A percentile compares a stretch with the other conserved stretches of the same genome.
Evolutionary conservation across 1,284 basidiomycete genomes (phyloP).

Genomic region (Ceratobasidium sp.): DNA sequence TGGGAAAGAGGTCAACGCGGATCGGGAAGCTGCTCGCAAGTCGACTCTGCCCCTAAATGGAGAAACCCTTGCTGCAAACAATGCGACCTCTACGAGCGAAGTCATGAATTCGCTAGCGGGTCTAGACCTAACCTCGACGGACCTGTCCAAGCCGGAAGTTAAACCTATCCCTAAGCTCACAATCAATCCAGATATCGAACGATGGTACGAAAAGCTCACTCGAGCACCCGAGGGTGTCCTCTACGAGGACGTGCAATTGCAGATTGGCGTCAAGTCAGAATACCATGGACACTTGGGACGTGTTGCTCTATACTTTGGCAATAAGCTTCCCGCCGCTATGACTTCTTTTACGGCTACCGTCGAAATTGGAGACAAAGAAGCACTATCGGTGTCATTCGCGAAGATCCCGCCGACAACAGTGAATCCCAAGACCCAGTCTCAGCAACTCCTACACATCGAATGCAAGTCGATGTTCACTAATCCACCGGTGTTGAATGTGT

Average conservation of each 20-base stretch:
- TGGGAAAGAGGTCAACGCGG: slow-evolving; percentile 88
- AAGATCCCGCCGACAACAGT: slow-evolving; percentile 88
- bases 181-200: slow-evolving; percentile 74
- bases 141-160: slow-evolving; percentile 35
- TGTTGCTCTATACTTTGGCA: slow-evolving; percentile 92
- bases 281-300: slow-evolving; percentile 94
- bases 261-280: slow-evolving; percentile 95
- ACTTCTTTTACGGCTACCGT: slow-evolving; percentile 89
- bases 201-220: slow-evolving; percentile 88
- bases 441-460: slow-evolving; percentile 92
- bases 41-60: slow-evolving; percentile 50
- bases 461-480: slow-evolving; percentile 86
- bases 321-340: slow-evolving; percentile 88
- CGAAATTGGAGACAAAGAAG: slow-evolving; percentile 74
- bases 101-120: slow-evolving; percentile 82
- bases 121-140: slow-evolving; percentile 68
- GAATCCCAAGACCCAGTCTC: slow-evolving; percentile 83
- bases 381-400: slow-evolving; percentile 80
- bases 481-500: slow-evolving; percentile 84
- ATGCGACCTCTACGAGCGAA: slow-evolving; percentile 52
- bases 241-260: slow-evolving; percentile 94
- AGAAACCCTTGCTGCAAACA: slow-evolving; percentile 41
- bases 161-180: slow-evolving; percentile 54
- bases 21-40: slow-evolving; percentile 64
- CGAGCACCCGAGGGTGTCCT: slow-evolving; percentile 87